Base-by-base conservation (phyloP, 202 grass and related monocot genomes). In the Cymbopogon flexuosus region DNA sequence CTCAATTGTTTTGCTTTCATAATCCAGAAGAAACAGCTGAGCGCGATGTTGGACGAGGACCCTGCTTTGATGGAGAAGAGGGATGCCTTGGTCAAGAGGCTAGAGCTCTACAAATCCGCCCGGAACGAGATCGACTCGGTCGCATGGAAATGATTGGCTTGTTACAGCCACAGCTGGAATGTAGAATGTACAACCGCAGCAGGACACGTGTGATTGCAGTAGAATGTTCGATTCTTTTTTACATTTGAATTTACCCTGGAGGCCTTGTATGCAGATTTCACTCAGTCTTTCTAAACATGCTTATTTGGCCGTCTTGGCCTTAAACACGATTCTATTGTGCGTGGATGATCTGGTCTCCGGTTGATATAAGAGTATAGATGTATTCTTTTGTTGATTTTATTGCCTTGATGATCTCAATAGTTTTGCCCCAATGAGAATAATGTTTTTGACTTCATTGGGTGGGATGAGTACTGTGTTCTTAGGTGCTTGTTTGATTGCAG, bases 21-120 rank as follows among this genome's bases (percentile, higher is more conserved):
- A 5, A 81, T 63, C n/a, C 92, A 99, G 96, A 96, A 99, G 82
- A 91, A 99, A 31, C 96, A 99, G 70, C 96, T 99, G 34, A 99
- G 93, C 19, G 90, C 85, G 10, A 99, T 99, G 96, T 83, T 99
- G 85, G 96, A 99, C 6, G 96, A 99, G 74, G 96, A 99, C 13
- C 96, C 96, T 8, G 69, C 82, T 84, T 79, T 99, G 77, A 99
- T 99, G 96, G 96, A 96, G 89, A 99, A 99, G 83, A 99, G 96
- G 73, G 90, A 96, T 41, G 21, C 81, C 15, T 87, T 99, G 51
- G 96, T 93, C 27, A 99, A 96, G 92, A 88, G 81, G 80, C 90
- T 99, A 19, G 96, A 96, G 89, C 89, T 99, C 5, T 99, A 99
- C 80, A 99, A 96, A 77, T 93, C 90, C 1, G 96, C 96, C 5